Conservation (phyloP, 129 eudicot species). For the Flaveria brownii region DNA sequence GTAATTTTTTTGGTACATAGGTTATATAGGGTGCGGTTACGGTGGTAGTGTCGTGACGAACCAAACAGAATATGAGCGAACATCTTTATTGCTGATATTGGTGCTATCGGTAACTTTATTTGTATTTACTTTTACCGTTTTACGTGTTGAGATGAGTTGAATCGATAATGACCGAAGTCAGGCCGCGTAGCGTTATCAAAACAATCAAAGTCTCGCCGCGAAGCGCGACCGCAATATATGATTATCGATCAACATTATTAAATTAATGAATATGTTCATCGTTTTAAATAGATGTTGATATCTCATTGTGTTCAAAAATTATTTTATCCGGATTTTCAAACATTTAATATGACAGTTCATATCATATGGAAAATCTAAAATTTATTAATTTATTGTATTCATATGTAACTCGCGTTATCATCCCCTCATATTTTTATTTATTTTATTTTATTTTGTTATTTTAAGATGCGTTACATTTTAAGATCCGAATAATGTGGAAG, state of each 20-base stretch:
- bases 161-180: too few relatives aligned
- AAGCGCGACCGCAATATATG: too few relatives aligned
- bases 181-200: too few relatives aligned
- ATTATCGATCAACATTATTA: background rate
- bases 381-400: background rate
- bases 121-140: too few relatives aligned
- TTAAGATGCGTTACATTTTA: background rate
- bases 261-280: background rate
- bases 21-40: too few relatives aligned
- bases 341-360: background rate
- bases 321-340: background rate
- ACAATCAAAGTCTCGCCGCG: too few relatives aligned
- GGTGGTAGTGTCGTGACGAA: too few relatives aligned
- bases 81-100: too few relatives aligned
- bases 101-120: too few relatives aligned
- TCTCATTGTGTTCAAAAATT: background rate
- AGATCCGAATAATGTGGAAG: slow-evolving; percentile 17
- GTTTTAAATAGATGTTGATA: background rate
- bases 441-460: background rate
- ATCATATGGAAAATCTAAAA: background rate
- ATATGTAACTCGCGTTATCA: background rate
- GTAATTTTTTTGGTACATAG: too few relatives aligned
- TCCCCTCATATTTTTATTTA: background rate
- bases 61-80: too few relatives aligned
- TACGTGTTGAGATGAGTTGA: too few relatives aligned